Evolutionary conservation across 2,329 filamentous ascomycete genomes (phyloP).

Genomic region (Aspergillus oerlinghausenensis): DNA sequence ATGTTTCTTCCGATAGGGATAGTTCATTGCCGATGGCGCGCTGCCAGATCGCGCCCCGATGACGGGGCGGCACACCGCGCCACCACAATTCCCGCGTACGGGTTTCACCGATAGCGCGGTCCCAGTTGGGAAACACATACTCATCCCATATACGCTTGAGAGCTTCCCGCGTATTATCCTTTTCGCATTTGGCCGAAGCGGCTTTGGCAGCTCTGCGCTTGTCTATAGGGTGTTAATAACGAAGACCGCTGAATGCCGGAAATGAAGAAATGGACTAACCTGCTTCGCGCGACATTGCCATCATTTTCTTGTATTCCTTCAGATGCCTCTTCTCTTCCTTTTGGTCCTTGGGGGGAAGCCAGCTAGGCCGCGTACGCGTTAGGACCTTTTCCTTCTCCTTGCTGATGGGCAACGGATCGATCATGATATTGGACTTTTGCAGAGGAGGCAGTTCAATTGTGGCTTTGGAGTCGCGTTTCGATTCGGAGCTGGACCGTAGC

Average conservation of each 20-base stretch:
- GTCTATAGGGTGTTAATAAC: conserved; percentile 32
- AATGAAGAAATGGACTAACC: conserved; percentile 35
- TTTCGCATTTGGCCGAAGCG: conserved; percentile 45
- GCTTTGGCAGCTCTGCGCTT: conserved; percentile 47
- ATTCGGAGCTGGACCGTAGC: conserved; percentile 35
- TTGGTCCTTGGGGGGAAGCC: conserved; percentile 67
- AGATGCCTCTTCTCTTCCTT: conserved; percentile 87
- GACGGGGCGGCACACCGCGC: conserved; percentile 56
- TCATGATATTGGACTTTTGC: conserved; percentile 60
- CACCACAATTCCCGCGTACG: conserved; percentile 60
- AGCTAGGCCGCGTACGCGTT: conserved; percentile 63
- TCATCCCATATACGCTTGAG: conserved; percentile 59
- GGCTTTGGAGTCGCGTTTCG: conserved; percentile 32
- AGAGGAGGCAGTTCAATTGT: conserved; percentile 54
- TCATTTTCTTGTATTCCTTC: conserved; percentile 64
- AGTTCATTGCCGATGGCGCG: conserved; percentile 60
- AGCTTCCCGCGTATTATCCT: conserved; percentile 49
- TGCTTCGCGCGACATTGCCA: conserved; percentile 57
- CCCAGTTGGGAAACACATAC: conserved; percentile 57
- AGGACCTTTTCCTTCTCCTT: conserved; percentile 63
- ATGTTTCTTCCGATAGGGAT: conserved; percentile 51
- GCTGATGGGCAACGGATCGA: conserved; percentile 62
- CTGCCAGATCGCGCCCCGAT: conserved; percentile 55
- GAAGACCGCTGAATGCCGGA: too few species aligned
- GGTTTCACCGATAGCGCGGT: conserved; percentile 49